These are phyloP conservation scores for Vigna hirtella DNA, from an alignment of 306 rosid species.

Conservation along the genomic window DNA sequence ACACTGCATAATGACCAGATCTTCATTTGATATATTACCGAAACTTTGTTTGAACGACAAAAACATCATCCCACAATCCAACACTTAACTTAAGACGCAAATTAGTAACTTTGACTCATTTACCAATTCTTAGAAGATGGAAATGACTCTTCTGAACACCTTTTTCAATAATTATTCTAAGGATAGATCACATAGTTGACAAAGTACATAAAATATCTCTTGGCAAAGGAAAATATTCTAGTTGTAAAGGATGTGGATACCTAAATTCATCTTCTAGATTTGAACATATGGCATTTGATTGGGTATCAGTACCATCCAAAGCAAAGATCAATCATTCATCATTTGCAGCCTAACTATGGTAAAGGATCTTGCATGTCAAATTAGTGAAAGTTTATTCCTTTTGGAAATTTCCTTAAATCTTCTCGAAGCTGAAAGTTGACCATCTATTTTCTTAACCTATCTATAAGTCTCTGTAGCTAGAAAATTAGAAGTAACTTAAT, in stretches of 20 bases:
- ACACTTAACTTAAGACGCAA: constrained; percentile 52
- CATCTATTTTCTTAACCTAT: too few relatives aligned
- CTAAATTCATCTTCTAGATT: constrained; percentile 61
- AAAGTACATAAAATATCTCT: constrained; percentile 58
- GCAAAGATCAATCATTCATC: constrained; percentile 55
- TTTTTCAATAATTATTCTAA: constrained; percentile 54
- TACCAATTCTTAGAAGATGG: constrained; percentile 42
- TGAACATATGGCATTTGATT: constrained; percentile 49
- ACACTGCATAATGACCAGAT: constrained; percentile 48
- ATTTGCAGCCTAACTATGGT: constrained; percentile 48
- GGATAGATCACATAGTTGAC: constrained; percentile 62
- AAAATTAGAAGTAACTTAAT: too few relatives aligned
- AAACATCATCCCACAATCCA: constrained; percentile 64
- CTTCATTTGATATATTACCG: constrained; percentile 53
- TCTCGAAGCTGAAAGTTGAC: not conserved
- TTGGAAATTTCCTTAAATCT: constrained; percentile 44
- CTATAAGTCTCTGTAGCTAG: not conserved
- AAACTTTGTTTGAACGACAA: constrained; percentile 58
- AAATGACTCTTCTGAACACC: constrained; percentile 45
- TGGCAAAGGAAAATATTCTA: constrained; percentile 45
- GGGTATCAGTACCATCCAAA: constrained; percentile 87
- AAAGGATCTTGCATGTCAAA: constrained; percentile 76
- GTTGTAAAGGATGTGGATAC: constrained; percentile 55
- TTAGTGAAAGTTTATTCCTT: constrained; percentile 42
- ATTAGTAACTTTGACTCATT: constrained; percentile 69